phyloP scores from a whole-genome alignment of 2,329 filamentous ascomycete species.

The Xylaria polymorpha region DNA sequence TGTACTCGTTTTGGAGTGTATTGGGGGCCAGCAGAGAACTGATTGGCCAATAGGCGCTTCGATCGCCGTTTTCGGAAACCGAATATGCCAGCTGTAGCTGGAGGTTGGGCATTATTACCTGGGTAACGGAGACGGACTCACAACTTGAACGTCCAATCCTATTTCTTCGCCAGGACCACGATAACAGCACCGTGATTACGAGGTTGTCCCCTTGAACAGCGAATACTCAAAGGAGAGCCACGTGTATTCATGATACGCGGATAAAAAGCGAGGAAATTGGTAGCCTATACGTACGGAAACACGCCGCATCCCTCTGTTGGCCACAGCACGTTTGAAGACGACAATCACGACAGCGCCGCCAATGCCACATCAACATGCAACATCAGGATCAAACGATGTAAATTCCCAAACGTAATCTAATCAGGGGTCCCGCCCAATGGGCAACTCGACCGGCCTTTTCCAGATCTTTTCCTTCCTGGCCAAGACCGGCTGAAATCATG shows the following conservation, averaged over 20 bases:
- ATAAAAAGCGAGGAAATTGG: neutral
- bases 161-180: neutral
- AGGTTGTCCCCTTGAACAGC: too few relatives aligned
- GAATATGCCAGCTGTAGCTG: neutral
- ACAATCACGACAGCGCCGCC: conserved; percentile 3
- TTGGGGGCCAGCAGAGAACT: neutral
- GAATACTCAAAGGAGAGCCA: neutral
- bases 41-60: conserved; percentile 27
- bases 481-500: conserved; percentile 48
- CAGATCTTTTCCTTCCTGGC: conserved; percentile 36
- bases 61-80: conserved; percentile 36
- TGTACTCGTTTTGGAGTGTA: conserved; percentile 4
- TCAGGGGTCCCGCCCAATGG: conserved; percentile 24
- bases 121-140: neutral
- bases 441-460: conserved; percentile 22
- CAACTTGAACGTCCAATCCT: neutral
- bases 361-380: conserved; percentile 29
- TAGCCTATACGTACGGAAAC: neutral
- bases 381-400: conserved; percentile 15
- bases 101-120: neutral
- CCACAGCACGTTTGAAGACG: conserved; percentile 9
- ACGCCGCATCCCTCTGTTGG: neutral
- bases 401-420: conserved; percentile 34
- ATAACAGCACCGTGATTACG: neutral
- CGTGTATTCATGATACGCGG: neutral